Evolutionary conservation across 805 yeast species (phyloP).

Genomic region (Kazachstania kunashirensis): DNA sequence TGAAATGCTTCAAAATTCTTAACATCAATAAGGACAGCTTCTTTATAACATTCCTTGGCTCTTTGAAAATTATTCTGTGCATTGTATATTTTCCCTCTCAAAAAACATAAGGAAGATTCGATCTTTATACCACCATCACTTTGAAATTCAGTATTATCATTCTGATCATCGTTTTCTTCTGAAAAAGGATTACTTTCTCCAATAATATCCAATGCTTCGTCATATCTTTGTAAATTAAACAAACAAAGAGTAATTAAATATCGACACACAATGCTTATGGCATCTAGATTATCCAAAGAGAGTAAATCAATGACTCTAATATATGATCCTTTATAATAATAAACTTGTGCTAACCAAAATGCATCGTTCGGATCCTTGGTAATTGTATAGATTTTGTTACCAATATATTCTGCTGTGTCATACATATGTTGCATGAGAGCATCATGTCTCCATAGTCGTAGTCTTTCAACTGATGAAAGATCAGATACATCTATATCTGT

Average conservation of each 20-base stretch:
- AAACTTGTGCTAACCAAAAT: conserved; percentile 91
- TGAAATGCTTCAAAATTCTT: conserved; percentile 90
- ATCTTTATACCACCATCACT: conserved; percentile 76
- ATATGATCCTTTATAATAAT: conserved; percentile 65
- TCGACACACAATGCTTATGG: conserved; percentile 60
- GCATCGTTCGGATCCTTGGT: conserved; percentile 89
- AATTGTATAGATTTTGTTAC: conserved; percentile 77
- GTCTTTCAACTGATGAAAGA: conserved; percentile 67
- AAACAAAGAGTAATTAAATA: conserved; percentile 71
- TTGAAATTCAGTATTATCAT: conserved; percentile 6
- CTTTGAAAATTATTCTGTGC: conserved; percentile 73
- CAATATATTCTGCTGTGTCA: conserved; percentile 80
- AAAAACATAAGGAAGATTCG: conserved; percentile 77
- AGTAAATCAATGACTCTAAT: conserved; percentile 69
- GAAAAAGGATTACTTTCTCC: conserved; percentile 75
- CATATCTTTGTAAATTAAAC: conserved; percentile 65
- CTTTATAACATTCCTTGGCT: conserved; percentile 80
- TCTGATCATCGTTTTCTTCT: conserved; percentile 13
- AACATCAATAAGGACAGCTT: conserved; percentile 78
- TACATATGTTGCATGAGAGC: conserved; percentile 89
- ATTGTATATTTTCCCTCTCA: conserved; percentile 76
- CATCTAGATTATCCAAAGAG: conserved; percentile 42
- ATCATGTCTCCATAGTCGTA: conserved; percentile 88
- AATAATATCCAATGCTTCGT: conserved; percentile 77
- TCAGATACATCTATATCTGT: conserved; percentile 22